phyloP scores from a whole-genome alignment of 371 early-diverging fungal genomes.

The Mucor lusitanicus region DNA sequence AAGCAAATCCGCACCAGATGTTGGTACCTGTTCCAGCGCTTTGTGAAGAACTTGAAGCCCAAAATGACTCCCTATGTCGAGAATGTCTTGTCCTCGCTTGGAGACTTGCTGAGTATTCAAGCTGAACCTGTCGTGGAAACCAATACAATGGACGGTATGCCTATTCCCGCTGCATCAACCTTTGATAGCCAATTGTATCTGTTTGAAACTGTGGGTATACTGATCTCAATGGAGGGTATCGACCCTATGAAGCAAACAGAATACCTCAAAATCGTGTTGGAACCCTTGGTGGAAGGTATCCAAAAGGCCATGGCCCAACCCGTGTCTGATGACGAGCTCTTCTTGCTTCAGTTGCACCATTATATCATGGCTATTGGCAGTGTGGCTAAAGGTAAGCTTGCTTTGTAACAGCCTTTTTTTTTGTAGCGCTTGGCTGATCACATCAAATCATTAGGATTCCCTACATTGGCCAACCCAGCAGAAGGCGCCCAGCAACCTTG shows the following conservation, averaged over 20 bases:
- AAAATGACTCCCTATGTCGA: conserved; percentile 69
- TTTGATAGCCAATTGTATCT: conserved; percentile 89
- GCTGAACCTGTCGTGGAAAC: conserved; percentile 61
- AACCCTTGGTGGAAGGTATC: conserved; percentile 79
- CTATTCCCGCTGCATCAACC: conserved; percentile 52
- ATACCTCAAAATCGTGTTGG: conserved; percentile 74
- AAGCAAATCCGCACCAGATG: conserved; percentile 76
- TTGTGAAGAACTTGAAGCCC: conserved; percentile 73
- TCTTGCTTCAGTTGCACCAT: conserved; percentile 79
- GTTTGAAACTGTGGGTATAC: conserved; percentile 89
- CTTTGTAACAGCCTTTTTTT: not conserved
- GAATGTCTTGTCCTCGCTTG: conserved; percentile 66
- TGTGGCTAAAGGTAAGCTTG: conserved; percentile 71
- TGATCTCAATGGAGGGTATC: conserved; percentile 79
- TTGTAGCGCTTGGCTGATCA: not conserved
- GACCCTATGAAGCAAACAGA: conserved; percentile 74
- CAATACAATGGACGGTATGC: conserved; percentile 49
- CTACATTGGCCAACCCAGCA: conserved; percentile 59
- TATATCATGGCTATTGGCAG: conserved; percentile 87
- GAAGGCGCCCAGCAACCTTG: conserved; percentile 52
- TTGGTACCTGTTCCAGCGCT: conserved; percentile 90
- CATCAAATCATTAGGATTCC: conserved; percentile 63
- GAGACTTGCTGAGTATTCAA: conserved; percentile 72
- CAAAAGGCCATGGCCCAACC: conserved; percentile 54
- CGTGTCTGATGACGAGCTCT: conserved; percentile 68